These are phyloP conservation scores for Leccinellum luteum DNA, from an alignment of 768 basidiomycete species.

Conservation along the genomic window DNA sequence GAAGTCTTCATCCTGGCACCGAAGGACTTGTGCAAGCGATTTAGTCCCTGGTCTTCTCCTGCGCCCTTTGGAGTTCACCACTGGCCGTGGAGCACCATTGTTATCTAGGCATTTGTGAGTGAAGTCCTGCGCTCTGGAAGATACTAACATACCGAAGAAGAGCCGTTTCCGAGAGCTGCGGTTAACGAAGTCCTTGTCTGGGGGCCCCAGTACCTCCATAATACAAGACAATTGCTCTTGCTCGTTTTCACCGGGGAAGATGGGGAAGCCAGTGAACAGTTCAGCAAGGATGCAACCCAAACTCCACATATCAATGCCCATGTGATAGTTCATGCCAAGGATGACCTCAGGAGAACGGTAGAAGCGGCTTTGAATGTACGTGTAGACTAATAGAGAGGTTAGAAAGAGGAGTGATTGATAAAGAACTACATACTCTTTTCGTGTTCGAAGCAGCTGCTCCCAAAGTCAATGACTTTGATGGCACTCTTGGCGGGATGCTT, in stretches of 20 bases:
- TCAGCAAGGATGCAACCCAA: slow-evolving; percentile 97
- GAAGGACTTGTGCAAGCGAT: slow-evolving; percentile 82
- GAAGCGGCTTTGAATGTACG: slow-evolving; percentile 99
- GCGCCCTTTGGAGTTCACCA: slow-evolving; percentile 95
- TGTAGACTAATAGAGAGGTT: slow-evolving; percentile 69
- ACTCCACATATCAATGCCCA: slow-evolving; percentile 99
- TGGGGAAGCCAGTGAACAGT: slow-evolving; percentile 94
- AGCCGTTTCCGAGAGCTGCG: slow-evolving; percentile 90
- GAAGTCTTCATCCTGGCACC: slow-evolving; percentile 92
- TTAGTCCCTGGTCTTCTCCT: slow-evolving; percentile 90
- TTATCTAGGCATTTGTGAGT: slow-evolving; percentile 56
- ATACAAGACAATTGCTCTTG: slow-evolving; percentile 98
- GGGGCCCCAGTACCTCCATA: slow-evolving; percentile 97
- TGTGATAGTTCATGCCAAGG: slow-evolving; percentile 97
- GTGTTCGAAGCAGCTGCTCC: slow-evolving; percentile 96
- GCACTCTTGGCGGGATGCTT: slow-evolving; percentile 95
- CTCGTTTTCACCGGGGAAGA: slow-evolving; percentile 99
- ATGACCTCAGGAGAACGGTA: slow-evolving; percentile 99
- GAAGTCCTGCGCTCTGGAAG: neutral
- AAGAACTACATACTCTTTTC: slow-evolving; percentile 83
- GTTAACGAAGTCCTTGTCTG: slow-evolving; percentile 93
- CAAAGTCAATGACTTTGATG: slow-evolving; percentile 98
- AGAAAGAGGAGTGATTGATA: neutral
- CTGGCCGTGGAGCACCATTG: slow-evolving; percentile 87
- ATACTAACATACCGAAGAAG: slow-evolving; percentile 77